Conservation (phyloP, 2,329 filamentous ascomycete species). For the Colletotrichum ledebouriae region DNA sequence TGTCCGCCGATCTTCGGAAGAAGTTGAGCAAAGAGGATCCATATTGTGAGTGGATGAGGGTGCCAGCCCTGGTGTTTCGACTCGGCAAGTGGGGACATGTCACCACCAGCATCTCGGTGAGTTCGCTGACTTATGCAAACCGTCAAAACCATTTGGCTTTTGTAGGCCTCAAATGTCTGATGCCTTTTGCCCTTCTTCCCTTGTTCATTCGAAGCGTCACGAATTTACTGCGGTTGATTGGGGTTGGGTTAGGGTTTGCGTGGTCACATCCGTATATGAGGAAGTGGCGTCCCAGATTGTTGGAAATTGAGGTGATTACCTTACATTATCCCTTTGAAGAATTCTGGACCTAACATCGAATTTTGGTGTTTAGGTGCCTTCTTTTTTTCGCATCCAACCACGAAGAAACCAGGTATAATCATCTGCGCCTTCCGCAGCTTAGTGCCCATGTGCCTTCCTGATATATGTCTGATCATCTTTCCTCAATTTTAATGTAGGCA, state of each 20-base stretch:
- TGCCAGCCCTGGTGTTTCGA: slow-evolving; percentile 11
- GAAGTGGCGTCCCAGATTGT: neutral
- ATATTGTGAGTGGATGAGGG: neutral
- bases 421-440: slow-evolving; percentile 16
- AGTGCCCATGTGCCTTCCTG: neutral
- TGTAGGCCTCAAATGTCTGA: too few species aligned
- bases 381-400: neutral
- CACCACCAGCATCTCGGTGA: neutral
- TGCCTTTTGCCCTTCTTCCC: too few species aligned
- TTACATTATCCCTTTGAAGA: slow-evolving; percentile 32
- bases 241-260: too few species aligned
- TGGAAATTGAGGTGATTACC: slow-evolving; percentile 15
- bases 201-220: too few species aligned
- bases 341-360: slow-evolving; percentile 23
- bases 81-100: neutral
- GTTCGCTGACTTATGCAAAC: neutral
- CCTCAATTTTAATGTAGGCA: neutral
- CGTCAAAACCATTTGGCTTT: neutral
- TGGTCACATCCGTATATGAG: neutral
- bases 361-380: neutral
- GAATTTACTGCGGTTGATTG: too few species aligned
- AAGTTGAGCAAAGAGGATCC: fast-evolving
- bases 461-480: slow-evolving; percentile 9
- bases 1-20: slow-evolving; percentile 15
- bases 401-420: slow-evolving; percentile 8